Conservation (phyloP, 306 rosid species). For the Mucuna pruriens region DNA sequence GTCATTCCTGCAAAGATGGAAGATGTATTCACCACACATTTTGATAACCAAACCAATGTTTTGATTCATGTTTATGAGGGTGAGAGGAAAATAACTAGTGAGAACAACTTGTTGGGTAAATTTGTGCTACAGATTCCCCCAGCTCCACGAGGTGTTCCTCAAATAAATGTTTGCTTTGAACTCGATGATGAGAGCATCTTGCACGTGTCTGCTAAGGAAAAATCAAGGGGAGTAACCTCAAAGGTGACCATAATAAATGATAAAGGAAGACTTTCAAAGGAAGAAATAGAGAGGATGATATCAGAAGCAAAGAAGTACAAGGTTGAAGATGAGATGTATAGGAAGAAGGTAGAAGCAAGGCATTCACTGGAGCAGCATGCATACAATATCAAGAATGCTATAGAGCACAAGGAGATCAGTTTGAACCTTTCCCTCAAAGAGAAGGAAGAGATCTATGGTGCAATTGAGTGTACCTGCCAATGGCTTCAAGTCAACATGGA, state of each 20-base stretch:
- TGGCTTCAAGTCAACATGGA: background rate
- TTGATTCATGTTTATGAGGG: conserved; percentile 50
- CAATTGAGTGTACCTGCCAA: background rate
- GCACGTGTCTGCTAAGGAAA: too few relatives aligned
- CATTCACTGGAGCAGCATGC: too few relatives aligned
- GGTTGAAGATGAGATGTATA: too few relatives aligned
- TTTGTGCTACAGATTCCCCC: conserved; percentile 41
- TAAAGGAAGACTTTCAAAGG: too few relatives aligned
- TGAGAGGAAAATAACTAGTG: conserved; percentile 44
- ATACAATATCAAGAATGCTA: too few relatives aligned
- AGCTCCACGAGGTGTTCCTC: conserved; percentile 42
- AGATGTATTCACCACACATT: conserved; percentile 33
- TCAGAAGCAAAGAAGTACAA: too few relatives aligned
- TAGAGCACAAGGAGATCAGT: background rate
- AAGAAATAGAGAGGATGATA: background rate
- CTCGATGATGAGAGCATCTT: conserved; percentile 50
- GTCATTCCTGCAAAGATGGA: conserved; percentile 34
- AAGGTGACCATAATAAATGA: too few relatives aligned
- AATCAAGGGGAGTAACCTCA: too few relatives aligned
- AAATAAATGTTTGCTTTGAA: conserved; percentile 39
- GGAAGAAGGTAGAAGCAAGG: too few relatives aligned
- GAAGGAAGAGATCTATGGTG: background rate
- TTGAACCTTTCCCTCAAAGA: background rate
- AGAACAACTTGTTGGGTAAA: conserved; percentile 52
- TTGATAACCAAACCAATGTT: conserved; percentile 40